Evolutionary conservation across 208 protist genomes (phyloP).

Genomic region (Pavlovales sp.): DNA sequence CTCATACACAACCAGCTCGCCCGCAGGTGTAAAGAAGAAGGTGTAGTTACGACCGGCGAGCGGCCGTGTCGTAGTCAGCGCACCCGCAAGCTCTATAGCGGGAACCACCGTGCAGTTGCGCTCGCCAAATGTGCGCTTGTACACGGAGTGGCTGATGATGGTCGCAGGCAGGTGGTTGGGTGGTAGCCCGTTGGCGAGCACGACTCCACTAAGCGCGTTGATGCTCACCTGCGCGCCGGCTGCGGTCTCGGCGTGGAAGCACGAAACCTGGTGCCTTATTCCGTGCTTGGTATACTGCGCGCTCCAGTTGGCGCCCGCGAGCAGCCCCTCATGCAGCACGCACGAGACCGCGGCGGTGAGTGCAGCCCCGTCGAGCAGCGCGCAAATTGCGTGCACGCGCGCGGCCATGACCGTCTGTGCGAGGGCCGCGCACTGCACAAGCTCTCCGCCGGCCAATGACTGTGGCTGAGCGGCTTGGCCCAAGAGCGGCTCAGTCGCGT

Average conservation of each 20-base stretch:
- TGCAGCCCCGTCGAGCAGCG: too few species aligned
- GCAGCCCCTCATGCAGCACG: too few species aligned
- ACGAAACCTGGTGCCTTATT: neutral
- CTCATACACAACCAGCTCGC: constrained; percentile 7
- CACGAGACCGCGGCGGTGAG: too few species aligned
- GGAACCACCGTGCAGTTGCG: constrained; percentile 34
- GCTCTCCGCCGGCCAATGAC: too few species aligned
- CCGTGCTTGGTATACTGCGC: too few species aligned
- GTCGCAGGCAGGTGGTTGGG: constrained; percentile 11
- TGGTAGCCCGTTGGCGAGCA: constrained; percentile 31
- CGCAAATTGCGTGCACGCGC: too few species aligned
- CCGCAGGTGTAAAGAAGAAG: neutral
- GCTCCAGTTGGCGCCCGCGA: too few species aligned
- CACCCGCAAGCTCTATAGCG: neutral
- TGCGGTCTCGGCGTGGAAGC: neutral
- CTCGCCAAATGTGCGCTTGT: constrained; percentile 20
- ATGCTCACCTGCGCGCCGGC: constrained; percentile 2
- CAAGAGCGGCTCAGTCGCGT: too few species aligned
- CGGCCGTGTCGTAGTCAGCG: neutral
- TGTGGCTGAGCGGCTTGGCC: too few species aligned
- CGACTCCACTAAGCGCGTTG: constrained; percentile 18
- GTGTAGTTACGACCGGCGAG: neutral
- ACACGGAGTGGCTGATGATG: constrained; percentile 11
- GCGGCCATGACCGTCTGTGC: too few species aligned
- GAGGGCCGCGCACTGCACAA: too few species aligned